Evolutionary conservation across 805 yeast genomes (phyloP), one percentile per base, ranked within the genome.

Genomic region (Cyberlindnera veronae): DNA sequence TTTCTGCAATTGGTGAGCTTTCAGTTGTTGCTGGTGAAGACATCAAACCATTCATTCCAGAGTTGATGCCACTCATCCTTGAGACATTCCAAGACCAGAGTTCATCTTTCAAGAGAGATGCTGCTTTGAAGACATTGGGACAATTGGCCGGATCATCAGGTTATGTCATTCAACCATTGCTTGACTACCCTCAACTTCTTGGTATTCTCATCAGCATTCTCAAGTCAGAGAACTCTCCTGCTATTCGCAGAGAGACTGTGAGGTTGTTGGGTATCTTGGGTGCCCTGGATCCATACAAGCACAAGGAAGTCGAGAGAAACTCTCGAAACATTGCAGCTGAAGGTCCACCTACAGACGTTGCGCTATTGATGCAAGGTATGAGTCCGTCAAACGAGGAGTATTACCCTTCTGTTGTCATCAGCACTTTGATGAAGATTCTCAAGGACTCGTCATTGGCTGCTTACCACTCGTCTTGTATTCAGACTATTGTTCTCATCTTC

Each of bases 261-360:
- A 74, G 91, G 48, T 64, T 93, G 18, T 68, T 93, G 41, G 99
- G 99, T 57, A 89, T 90, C 24, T 67, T 93, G 30, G 99, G 99
- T 48, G 99, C 99, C 0, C 67, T 93, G 34, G 99, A 93, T 62
- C 99, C 99, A 1, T 93, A 91, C 58, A 90, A 87, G 57, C 95
- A 89, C 51, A 78, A 96, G 41, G 96, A 88, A 52, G 86, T 90
- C 9, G 98, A 90, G 57, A 81, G 86, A 42, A 72, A 71, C 2
- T 74, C 83, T 1, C 78, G 74, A 33, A 63, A 63, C 40, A 58
- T 60, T 22, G 48, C 65, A 4, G 82, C 76, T 1, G 95, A 86
- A 49, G 88, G 91, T 3, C 93, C 96, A 3, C 84, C 97, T 0
- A 79, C 89, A 6, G 99, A 93, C 54, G 84, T 91, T 49, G 87